Conservation (phyloP, 1,139 yeast species). For the Lodderomyces orthopsilosis region DNA sequence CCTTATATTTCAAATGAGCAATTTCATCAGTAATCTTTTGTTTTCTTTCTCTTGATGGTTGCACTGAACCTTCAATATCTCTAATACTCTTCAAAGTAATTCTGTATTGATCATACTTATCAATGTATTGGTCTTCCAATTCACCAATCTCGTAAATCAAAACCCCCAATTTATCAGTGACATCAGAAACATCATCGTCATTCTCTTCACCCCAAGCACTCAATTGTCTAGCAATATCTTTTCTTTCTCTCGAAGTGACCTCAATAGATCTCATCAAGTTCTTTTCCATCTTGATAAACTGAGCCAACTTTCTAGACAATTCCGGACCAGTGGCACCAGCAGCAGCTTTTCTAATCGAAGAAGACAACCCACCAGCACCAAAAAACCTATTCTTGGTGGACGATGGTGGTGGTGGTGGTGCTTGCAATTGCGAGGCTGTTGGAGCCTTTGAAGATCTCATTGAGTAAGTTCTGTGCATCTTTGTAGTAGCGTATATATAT, state of each 20-base stretch:
- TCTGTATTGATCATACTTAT: constrained; percentile 97
- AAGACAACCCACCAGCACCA: constrained; percentile 84
- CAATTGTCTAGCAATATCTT: constrained; percentile 94
- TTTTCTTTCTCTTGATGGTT: constrained; percentile 97
- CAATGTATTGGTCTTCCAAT: constrained; percentile 96
- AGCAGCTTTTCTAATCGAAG: constrained; percentile 76
- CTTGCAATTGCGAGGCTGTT: constrained; percentile 90
- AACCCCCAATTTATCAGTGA: constrained; percentile 96
- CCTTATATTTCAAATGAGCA: constrained; percentile 96
- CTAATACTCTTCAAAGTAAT: constrained; percentile 91
- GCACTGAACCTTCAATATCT: constrained; percentile 95
- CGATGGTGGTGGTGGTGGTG: constrained; percentile 90
- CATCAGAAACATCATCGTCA: constrained; percentile 95
- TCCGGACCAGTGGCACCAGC: constrained; percentile 97
- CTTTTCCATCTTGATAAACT: constrained; percentile 93
- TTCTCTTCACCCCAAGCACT: constrained; percentile 97
- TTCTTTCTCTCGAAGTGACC: constrained; percentile 90
- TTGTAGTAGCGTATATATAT: background rate
- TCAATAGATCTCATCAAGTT: constrained; percentile 93
- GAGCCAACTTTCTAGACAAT: constrained; percentile 84
- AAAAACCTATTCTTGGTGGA: constrained; percentile 77
- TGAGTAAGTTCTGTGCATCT: constrained; percentile 97
- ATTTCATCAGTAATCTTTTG: constrained; percentile 96
- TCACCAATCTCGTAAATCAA: constrained; percentile 95
- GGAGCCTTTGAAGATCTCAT: constrained; percentile 95